Percentiles rank a stretch among this genome's conserved stretches.
phyloP scores from a whole-genome alignment of 108 stramenopile genomes.

The Aurantiochytrium sp. region DNA sequence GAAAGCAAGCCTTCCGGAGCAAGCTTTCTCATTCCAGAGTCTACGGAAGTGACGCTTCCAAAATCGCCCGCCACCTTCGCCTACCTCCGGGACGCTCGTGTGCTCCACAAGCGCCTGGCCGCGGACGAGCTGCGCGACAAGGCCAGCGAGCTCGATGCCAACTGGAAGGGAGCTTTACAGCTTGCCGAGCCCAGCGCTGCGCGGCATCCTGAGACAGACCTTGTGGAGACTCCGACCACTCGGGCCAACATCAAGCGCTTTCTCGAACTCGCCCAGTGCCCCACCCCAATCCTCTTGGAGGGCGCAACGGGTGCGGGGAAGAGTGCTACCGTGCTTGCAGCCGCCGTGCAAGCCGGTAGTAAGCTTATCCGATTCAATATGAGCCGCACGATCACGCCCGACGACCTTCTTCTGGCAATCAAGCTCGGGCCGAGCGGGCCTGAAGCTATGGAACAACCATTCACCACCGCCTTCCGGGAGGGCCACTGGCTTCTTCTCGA shows the following conservation, averaged over 20 bases:
- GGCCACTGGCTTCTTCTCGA: slow-evolving; percentile 30
- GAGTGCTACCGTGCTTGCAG: background rate
- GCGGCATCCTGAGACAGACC: background rate
- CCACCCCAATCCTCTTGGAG: background rate
- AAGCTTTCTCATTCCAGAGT: too few relatives aligned
- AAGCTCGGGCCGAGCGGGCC: background rate
- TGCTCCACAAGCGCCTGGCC: too few relatives aligned
- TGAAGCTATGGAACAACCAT: background rate
- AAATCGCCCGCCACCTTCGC: too few relatives aligned
- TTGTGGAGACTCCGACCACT: background rate
- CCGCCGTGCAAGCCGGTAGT: background rate
- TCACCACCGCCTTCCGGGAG: background rate
- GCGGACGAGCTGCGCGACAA: too few relatives aligned
- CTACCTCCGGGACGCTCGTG: too few relatives aligned
- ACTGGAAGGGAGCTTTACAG: too few relatives aligned
- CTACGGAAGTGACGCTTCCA: too few relatives aligned
- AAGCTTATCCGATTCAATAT: background rate
- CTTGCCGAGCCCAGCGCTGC: too few relatives aligned
- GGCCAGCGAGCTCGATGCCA: too few relatives aligned
- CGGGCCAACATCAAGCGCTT: background rate
- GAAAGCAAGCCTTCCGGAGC: too few relatives aligned
- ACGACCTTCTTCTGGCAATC: background rate
- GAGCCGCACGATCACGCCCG: background rate
- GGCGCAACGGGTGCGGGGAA: slow-evolving; percentile 21
- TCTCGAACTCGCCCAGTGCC: background rate